A percentile compares a stretch with the other conserved stretches of the same genome.
phyloP scores from a whole-genome alignment of 1,139 yeast genomes.

The Hyphopichia buzzinii region DNA sequence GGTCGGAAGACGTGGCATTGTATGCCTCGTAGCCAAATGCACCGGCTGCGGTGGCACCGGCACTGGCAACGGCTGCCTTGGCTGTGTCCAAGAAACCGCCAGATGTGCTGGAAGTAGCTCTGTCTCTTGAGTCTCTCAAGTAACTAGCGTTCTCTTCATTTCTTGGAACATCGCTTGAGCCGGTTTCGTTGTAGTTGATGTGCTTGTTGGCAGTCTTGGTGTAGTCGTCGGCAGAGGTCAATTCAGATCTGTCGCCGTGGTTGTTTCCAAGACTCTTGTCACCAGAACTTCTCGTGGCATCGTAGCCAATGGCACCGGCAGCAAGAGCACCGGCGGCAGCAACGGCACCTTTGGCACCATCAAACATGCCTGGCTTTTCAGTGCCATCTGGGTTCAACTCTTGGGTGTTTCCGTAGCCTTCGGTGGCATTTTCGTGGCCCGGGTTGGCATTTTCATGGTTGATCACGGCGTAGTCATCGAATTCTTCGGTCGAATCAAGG shows the following conservation, averaged over 20 bases:
- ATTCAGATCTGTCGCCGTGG: not conserved
- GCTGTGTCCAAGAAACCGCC: constrained; percentile 4
- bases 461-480: constrained; percentile 5
- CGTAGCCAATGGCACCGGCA: constrained; percentile 13
- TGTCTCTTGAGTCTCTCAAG: not conserved
- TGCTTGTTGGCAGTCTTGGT: constrained; percentile 2
- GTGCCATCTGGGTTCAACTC: constrained; percentile 7
- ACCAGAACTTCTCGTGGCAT: constrained; percentile 6
- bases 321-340: constrained; percentile 17
- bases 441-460: constrained; percentile 4
- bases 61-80: constrained; percentile 4
- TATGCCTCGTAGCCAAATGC: constrained; percentile 5
- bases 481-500: constrained; percentile 6
- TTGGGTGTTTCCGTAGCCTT: not conserved
- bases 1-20: constrained; percentile 4
- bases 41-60: constrained; percentile 5
- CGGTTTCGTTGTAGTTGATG: not conserved
- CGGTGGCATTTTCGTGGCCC: not conserved
- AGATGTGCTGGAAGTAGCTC: not conserved
- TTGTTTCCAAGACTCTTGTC: constrained; percentile 1
- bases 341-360: constrained; percentile 16
- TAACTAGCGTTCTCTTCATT: not conserved
- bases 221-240: constrained; percentile 2
- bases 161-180: not conserved
- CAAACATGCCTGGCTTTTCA: constrained; percentile 12